A percentile compares a stretch with the other conserved stretches of the same genome.
Evolutionary conservation across 495 filamentous ascomycete genomes (phyloP).

Genomic region (Aspergillus taichungensis): DNA sequence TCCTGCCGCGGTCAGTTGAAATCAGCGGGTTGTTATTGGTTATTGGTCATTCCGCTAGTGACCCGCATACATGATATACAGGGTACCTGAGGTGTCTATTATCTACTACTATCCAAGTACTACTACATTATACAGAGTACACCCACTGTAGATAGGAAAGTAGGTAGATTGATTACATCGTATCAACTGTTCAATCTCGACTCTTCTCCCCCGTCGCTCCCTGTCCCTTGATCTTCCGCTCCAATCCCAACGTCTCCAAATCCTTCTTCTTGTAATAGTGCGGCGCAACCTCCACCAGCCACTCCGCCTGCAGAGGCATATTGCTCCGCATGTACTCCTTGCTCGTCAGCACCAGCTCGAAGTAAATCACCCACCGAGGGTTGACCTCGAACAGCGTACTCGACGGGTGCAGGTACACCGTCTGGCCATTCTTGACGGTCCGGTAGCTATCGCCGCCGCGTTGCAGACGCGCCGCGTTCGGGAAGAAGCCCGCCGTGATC

Average conservation of each 20-base stretch:
- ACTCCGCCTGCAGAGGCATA: slow-evolving; percentile 76
- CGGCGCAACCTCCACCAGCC: slow-evolving; percentile 86
- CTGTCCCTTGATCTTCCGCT: slow-evolving; percentile 68
- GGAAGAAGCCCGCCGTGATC: slow-evolving; percentile 87
- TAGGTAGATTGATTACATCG: not conserved
- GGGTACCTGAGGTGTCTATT: no score
- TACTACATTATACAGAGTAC: no score
- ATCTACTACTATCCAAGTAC: no score
- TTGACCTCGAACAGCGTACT: slow-evolving; percentile 72
- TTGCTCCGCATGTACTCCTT: slow-evolving; percentile 90
- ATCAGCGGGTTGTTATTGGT: slow-evolving; percentile 8
- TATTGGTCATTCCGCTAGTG: not conserved
- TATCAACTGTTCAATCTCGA: slow-evolving; percentile 12
- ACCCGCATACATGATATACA: no score
- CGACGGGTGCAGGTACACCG: slow-evolving; percentile 84
- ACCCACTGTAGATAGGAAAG: no score
- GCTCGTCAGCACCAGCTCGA: slow-evolving; percentile 84
- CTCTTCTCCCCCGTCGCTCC: slow-evolving; percentile 45
- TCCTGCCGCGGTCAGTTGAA: slow-evolving; percentile 8
- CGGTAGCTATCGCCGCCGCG: slow-evolving; percentile 82
- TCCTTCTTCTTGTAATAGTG: slow-evolving; percentile 95
- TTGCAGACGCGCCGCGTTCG: slow-evolving; percentile 82
- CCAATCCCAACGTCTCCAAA: slow-evolving; percentile 68
- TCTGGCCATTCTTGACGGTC: slow-evolving; percentile 88
- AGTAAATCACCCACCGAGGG: slow-evolving; percentile 86